phyloP scores from a whole-genome alignment of 352 stramenopile genomes.

The Globisporangium okanoganense region DNA sequence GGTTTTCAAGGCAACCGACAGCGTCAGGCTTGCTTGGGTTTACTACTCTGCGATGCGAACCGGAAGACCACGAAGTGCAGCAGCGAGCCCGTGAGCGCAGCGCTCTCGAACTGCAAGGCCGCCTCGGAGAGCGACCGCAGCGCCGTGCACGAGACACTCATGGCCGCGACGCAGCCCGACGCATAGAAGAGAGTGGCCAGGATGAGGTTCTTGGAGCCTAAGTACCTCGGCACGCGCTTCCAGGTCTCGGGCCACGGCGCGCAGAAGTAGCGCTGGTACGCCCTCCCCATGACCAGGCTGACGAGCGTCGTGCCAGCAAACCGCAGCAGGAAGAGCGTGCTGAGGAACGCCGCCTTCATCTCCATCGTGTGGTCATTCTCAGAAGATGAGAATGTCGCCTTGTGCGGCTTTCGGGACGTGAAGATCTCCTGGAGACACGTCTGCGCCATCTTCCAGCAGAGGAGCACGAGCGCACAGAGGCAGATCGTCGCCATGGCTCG shows the following conservation, averaged over 20 bases:
- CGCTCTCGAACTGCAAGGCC: constrained; percentile 37
- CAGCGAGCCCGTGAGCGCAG: constrained; percentile 37
- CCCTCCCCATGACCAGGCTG: constrained; percentile 35
- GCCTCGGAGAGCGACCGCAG: constrained; percentile 54
- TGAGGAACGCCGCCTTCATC: constrained; percentile 34
- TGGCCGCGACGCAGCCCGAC: constrained; percentile 27
- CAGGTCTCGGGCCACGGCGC: constrained; percentile 38
- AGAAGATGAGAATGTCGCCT: background rate
- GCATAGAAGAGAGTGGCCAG: constrained; percentile 54
- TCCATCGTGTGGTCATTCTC: constrained; percentile 9
- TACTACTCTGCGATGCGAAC: background rate
- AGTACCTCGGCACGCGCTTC: constrained; percentile 45
- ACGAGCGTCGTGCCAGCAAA: constrained; percentile 22
- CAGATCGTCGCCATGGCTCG: constrained; percentile 33
- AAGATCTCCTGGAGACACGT: constrained; percentile 34
- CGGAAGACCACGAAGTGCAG: constrained; percentile 40
- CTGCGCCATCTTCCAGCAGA: constrained; percentile 49
- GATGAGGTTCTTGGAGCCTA: constrained; percentile 63
- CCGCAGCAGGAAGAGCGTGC: constrained; percentile 43
- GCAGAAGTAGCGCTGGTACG: constrained; percentile 53
- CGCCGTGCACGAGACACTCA: constrained; percentile 28
- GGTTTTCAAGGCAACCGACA: background rate
- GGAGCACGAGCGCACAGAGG: constrained; percentile 38
- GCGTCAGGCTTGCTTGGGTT: background rate
- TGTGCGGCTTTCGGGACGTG: constrained; percentile 2